Evolutionary conservation across 352 stramenopile species (phyloP).

Genomic region (Pythium phragmiticola): DNA sequence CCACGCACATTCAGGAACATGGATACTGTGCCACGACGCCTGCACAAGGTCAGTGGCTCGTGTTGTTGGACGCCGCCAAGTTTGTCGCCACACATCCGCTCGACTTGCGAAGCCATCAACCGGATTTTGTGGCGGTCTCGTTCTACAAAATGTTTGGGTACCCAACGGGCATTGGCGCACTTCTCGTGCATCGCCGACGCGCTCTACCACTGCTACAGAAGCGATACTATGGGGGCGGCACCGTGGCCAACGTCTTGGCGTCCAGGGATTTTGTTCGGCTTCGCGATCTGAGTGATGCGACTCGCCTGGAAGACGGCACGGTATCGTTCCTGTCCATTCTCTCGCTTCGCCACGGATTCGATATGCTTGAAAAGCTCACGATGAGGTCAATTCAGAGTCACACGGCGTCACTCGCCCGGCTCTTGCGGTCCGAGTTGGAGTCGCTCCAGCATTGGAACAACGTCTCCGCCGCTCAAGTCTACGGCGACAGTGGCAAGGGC

Average conservation of each 20-base stretch:
- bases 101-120: slow-evolving; percentile 41
- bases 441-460: slow-evolving; percentile 57
- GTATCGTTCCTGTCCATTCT: slow-evolving; percentile 69
- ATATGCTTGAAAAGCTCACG: slow-evolving; percentile 38
- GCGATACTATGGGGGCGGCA: slow-evolving; percentile 62
- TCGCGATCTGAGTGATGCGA: slow-evolving; percentile 20
- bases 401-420: slow-evolving; percentile 38
- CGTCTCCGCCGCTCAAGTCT: slow-evolving; percentile 46
- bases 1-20: slow-evolving; percentile 35
- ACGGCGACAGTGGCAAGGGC: slow-evolving; percentile 34
- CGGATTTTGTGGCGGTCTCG: slow-evolving; percentile 73
- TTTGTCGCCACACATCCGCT: slow-evolving; percentile 54
- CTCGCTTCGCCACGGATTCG: slow-evolving; percentile 51
- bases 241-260: slow-evolving; percentile 63
- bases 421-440: slow-evolving; percentile 38
- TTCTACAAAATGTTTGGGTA: slow-evolving; percentile 88
- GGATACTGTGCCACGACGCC: slow-evolving; percentile 1
- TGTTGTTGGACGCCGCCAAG: slow-evolving; percentile 74
- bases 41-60: slow-evolving; percentile 44
- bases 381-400: slow-evolving; percentile 54
- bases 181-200: slow-evolving; percentile 47
- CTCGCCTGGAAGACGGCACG: slow-evolving; percentile 59
- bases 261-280: slow-evolving; percentile 39
- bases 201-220: slow-evolving; percentile 45
- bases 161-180: slow-evolving; percentile 58